Conservation (phyloP, 331 rosid species). For the Telfairia occidentalis region DNA sequence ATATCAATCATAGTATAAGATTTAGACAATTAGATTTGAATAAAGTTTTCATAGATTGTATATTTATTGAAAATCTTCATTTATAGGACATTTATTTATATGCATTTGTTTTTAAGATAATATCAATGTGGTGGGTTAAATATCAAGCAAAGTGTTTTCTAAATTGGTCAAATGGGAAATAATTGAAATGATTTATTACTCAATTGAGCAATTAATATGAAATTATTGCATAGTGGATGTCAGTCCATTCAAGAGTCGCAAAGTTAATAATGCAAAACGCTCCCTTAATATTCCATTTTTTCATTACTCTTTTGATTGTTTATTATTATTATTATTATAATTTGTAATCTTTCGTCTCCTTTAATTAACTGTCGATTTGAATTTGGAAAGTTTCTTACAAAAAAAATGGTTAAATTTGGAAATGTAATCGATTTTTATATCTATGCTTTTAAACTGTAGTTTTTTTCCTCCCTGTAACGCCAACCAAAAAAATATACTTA, state of each 20-base stretch:
- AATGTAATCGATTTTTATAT: not conserved
- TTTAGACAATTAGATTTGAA: too few species aligned
- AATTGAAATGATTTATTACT: not conserved
- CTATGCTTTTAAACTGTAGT: not conserved
- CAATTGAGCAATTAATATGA: not conserved
- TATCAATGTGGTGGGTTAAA: not conserved
- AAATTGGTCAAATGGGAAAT: not conserved
- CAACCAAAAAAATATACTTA: not conserved
- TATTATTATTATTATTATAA: not conserved
- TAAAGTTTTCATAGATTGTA: too few species aligned
- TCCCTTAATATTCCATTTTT: not conserved
- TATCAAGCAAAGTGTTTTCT: not conserved
- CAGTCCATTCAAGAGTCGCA: not conserved
- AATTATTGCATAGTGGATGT: not conserved
- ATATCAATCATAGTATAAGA: too few species aligned
- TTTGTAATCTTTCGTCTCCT: not conserved
- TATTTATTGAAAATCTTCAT: too few species aligned
- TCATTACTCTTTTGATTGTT: not conserved
- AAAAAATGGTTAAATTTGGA: not conserved
- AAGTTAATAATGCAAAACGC: not conserved
- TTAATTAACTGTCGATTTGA: not conserved
- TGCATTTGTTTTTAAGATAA: not conserved
- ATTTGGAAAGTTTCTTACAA: not conserved
- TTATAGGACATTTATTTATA: too few species aligned
- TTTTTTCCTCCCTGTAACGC: not conserved